Conservation (phyloP, 2,329 filamentous ascomycete species). For the Eurotiales sp. region DNA sequence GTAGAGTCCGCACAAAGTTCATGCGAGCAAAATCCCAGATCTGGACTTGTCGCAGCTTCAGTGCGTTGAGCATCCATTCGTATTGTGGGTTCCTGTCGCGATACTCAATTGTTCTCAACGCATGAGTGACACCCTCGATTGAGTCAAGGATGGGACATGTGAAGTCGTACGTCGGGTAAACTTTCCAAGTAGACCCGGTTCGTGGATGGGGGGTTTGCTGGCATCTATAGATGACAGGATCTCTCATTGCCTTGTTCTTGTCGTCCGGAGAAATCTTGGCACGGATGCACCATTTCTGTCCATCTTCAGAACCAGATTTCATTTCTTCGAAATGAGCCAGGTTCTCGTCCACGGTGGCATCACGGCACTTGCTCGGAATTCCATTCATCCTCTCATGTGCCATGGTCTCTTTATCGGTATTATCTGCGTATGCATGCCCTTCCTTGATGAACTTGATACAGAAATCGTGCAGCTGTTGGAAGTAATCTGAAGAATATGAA, state of each 20-base stretch:
- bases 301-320: constrained; percentile 78
- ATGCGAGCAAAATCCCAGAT: constrained; percentile 53
- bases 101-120: constrained; percentile 61
- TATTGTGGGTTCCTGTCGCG: constrained; percentile 51
- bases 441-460: constrained; percentile 79
- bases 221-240: constrained; percentile 96
- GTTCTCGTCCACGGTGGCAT: constrained; percentile 76
- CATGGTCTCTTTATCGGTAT: constrained; percentile 88
- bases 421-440: constrained; percentile 89
- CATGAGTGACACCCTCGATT: constrained; percentile 62
- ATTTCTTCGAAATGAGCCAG: constrained; percentile 87
- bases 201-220: constrained; percentile 64
- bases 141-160: constrained; percentile 62
- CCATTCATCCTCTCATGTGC: constrained; percentile 78
- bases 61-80: constrained; percentile 48
- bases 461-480: constrained; percentile 84
- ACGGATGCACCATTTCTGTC: constrained; percentile 82
- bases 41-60: constrained; percentile 44
- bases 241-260: constrained; percentile 91
- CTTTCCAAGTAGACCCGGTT: constrained; percentile 62
- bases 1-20: constrained; percentile 49
- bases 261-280: constrained; percentile 90
- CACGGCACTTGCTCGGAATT: constrained; percentile 74
- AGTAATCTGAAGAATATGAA: constrained; percentile 93
- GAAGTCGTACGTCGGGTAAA: constrained; percentile 66